A percentile compares a stretch with the other conserved stretches of the same genome.
Evolutionary conservation across 768 basidiomycete genomes (phyloP).

Genomic region (Leucocoprinus birnbaumii): DNA sequence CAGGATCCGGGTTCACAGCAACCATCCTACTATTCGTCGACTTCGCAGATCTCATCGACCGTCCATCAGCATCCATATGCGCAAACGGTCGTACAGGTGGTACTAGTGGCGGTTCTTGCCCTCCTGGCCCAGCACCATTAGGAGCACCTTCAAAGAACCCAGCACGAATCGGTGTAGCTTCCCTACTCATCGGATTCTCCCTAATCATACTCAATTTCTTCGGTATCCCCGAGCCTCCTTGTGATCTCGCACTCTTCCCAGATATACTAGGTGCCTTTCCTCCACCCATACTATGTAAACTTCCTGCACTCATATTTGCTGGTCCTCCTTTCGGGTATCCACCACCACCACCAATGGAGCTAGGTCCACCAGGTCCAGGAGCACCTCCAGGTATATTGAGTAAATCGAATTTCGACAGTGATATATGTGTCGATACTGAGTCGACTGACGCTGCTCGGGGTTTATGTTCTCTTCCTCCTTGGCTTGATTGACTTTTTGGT

Average conservation of each 20-base stretch:
- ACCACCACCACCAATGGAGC: too few species aligned
- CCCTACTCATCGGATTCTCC: constrained; percentile 34
- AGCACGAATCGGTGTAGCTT: constrained; percentile 19
- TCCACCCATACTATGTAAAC: constrained; percentile 3
- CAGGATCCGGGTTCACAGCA: constrained; percentile 4
- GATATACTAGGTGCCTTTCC: constrained; percentile 13
- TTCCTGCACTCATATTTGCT: not conserved
- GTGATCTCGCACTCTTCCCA: constrained; percentile 8
- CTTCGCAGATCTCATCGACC: constrained; percentile 9
- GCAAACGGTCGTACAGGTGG: not conserved
- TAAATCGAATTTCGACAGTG: constrained; percentile 12
- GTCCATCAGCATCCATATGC: not conserved
- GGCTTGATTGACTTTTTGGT: not conserved
- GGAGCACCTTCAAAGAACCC: too few species aligned
- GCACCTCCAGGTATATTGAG: constrained; percentile 8
- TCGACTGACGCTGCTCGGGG: constrained; percentile 10
- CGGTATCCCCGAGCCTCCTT: constrained; percentile 4
- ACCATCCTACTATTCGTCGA: constrained; percentile 10
- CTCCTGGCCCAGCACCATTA: not conserved
- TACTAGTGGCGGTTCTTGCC: not conserved
- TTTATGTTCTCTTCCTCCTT: constrained; percentile 1
- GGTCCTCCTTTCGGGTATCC: constrained; percentile 1
- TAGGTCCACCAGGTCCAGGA: not conserved
- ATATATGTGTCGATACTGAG: constrained; percentile 12
- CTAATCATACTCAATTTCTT: constrained; percentile 34